Base-by-base conservation (phyloP, 2,329 filamentous ascomycete genomes). In the Penicillium aurantiogriseum region DNA sequence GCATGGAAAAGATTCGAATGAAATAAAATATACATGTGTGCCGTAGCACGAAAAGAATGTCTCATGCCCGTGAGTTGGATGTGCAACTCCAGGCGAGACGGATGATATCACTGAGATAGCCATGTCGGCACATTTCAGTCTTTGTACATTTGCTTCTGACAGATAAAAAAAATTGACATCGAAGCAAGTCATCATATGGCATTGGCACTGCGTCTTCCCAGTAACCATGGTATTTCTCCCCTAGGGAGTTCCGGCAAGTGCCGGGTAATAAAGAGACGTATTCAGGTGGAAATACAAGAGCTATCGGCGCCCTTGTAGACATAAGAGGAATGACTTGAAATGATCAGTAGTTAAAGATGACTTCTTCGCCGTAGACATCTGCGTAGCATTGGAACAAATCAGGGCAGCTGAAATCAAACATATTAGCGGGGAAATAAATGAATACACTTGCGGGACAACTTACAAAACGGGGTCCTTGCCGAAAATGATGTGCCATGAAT, bases 401-500 rank as follows among this genome's bases (percentile, higher is more conserved):
- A 11, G 66, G 66, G 49, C 66, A 68, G 59, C 66, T 68, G 33
- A 17, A 25, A 57, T 23, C 11, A 48, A 29, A 17, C 17, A 15
- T 15, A 44, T 62, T 52, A 65, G 57, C n/a, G 45, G n/a, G 7
- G 15, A 8, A 38, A 38, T 17, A 10, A 35, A 38, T 17, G 35
- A 2, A n/a, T 38, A 35, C 8, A 15, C n/a, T 33, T 43, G 31
- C 11, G 2, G 27, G 17, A 17, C 6, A 33, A 67, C 71, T 66
- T 56, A 76, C 72, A 71, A 70, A 23, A 76, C 66, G 27, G 74
- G 66, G 1, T 71, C 67, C 62, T 70, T 69, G 43, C 72, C 70
- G 58, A 76, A 81, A 70, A 79, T 76, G 71, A 83, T 80, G 65
- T 88, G 85, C 85, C 85, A 88, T 13, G 83, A 73, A 66, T 86